Base-by-base conservation (phyloP, 306 rosid species). In the Potentilla sterilis region DNA sequence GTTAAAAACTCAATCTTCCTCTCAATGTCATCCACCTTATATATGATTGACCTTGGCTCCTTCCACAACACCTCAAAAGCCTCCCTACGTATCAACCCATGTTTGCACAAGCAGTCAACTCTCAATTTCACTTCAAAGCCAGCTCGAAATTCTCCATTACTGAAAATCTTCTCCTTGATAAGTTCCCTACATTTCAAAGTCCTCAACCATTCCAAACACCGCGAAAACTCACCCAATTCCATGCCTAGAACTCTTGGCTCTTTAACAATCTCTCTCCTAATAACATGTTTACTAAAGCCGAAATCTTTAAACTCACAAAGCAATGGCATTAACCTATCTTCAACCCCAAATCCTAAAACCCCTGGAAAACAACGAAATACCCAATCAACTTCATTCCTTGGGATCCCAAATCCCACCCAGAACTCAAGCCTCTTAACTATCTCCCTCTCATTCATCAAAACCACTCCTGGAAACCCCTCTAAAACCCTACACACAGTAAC, bases 1-100 rank as follows among this genome's bases (percentile, higher is more conserved):
- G 80, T 77, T 54, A 95, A 84, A 81, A 90, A 95, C 69, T 87
- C 89, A 42, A 95, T 82, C 88, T 92, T 95, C 77, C 79, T 83
- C 82, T 87, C 89, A 63, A 86, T 87, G 43, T 87, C 84, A 52
- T 80, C 95, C 37, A 83, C 44, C 48, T 85, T 89, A 75, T 90
- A 92, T 0, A 76, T 54, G 52, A 92, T 86, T 79, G 92, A 59
- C 81, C 97, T 86, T 0, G 96, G 97, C 59, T 94, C 97, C 70
- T 90, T 92, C 95, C 97, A 86, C 46, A 92, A 59, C 21, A 92
- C 74, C 83, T 88, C 93, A 28, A 90, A 86, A 18, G 98, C 91
- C 58, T 90, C 91, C 51, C 89, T 88, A 5, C 88, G 87, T 67
- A 80, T 90, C 84, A 92, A 79, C 44, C 96, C 95, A 4, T 82